phyloP scores from a whole-genome alignment of 441 rosid species.

The Dalechampia spathulata region DNA sequence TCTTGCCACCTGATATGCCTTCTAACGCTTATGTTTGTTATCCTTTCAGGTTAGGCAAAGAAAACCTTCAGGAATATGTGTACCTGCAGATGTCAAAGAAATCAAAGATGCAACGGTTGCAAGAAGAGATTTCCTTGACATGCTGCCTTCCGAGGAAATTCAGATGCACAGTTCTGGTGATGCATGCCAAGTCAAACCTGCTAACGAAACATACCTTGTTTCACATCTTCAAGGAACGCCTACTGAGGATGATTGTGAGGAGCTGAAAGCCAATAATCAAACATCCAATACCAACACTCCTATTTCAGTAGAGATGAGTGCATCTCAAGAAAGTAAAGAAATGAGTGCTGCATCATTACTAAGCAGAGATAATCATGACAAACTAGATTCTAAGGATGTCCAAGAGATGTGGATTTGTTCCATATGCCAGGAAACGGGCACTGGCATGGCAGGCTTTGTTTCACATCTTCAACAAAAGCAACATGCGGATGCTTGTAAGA shows the following conservation, averaged over 20 bases:
- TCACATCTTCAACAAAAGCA: background rate
- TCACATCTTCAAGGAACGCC: background rate
- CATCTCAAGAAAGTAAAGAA: background rate
- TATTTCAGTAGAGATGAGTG: background rate
- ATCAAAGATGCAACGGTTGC: background rate
- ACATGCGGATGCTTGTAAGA: background rate
- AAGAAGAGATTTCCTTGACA: background rate
- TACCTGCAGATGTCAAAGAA: background rate
- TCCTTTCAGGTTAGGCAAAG: no score
- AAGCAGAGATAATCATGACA: background rate
- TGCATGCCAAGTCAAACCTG: background rate
- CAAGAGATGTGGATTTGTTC: constrained; percentile 23
- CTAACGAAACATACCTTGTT: background rate
- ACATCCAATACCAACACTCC: background rate
- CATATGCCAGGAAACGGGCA: constrained; percentile 15
- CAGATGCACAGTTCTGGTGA: background rate
- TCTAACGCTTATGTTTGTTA: no score
- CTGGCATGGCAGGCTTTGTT: constrained; percentile 4
- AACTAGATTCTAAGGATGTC: background rate
- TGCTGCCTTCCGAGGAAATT: background rate
- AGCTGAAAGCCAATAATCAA: background rate
- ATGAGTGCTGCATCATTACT: background rate
- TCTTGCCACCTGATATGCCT: no score
- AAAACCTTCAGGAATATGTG: constrained; percentile 4
- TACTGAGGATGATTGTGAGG: background rate